Percentiles rank a stretch among this genome's conserved stretches.
These are phyloP conservation scores for Clarireedia hainanense DNA, from an alignment of 2,329 filamentous ascomycete genomes.

Conservation along the genomic window DNA sequence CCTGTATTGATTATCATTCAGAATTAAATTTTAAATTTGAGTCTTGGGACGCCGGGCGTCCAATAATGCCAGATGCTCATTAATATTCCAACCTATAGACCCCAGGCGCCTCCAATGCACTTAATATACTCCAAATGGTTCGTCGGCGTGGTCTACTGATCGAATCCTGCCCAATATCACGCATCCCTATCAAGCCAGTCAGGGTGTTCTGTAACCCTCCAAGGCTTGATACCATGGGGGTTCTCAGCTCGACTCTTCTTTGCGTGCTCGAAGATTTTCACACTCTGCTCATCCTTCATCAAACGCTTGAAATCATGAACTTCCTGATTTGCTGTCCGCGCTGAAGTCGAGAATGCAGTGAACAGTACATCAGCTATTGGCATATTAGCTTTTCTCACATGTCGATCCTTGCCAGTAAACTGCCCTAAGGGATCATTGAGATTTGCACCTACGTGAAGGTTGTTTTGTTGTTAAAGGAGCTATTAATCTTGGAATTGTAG, in stretches of 20 bases:
- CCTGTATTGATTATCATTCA: no score
- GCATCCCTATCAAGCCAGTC: conserved; percentile 41
- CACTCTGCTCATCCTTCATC: conserved; percentile 24
- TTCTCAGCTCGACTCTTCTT: conserved; percentile 46
- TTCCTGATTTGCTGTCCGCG: conserved; percentile 40
- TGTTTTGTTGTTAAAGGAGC: conserved; percentile 44
- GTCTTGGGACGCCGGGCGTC: no score
- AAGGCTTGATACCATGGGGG: conserved; percentile 49
- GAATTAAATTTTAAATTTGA: no score
- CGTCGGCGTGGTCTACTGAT: no score
- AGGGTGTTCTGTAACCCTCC: conserved; percentile 51
- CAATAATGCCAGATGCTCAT: no score
- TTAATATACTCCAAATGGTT: no score
- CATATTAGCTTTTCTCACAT: no score
- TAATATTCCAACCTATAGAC: no score
- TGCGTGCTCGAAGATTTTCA: conserved; percentile 43
- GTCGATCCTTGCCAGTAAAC: neutral
- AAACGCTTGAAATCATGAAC: conserved; percentile 36
- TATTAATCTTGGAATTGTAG: conserved; percentile 42
- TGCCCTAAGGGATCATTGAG: neutral
- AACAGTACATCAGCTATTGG: conserved; percentile 43
- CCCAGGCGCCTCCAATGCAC: neutral
- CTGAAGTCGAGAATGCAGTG: conserved; percentile 39
- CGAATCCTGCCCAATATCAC: conserved; percentile 1
- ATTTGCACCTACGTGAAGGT: conserved; percentile 39